Evolutionary conservation across 179 eudicot genomes (phyloP), one percentile per base, ranked within the genome.

Genomic region (Silene coronaria): DNA sequence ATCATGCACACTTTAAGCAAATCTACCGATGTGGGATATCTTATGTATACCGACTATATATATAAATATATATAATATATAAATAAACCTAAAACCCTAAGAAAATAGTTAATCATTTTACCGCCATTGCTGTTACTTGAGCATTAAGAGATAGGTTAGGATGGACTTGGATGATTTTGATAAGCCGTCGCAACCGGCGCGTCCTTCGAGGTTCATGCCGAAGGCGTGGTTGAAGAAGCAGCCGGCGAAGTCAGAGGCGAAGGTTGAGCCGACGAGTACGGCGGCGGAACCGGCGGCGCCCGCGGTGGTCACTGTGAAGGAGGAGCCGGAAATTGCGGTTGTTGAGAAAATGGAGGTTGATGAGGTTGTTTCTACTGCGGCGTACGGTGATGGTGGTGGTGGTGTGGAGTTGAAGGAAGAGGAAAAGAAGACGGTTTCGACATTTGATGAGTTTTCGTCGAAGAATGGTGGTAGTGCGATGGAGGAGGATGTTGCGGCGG

Each of bases 81-180:
- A 34, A 5, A 38, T 0, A 34, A 2, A 0, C 0, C 34, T 3
- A 67, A n/a, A 65, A 75, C 53, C 64, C 77, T 71, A 71, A 27
- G 4, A 62, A 62, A 11, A 11, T 2, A 71, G 10, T 53, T 74
- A 66, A 2, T 6, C 22, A 53, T 12, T 74, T 21, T 16, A 6
- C 45, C 32, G 27, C 55, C 60, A 34, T 45, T 51, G n/a, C 12
- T 45, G 23, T 38, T 38, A 13, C 30, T 65, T 38, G 21, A 48
- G 55, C 14, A 4, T 42, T 42, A 11, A 42, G 48, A 51, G 57
- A 51, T 42, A 4, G 10, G 32, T n/a, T 14, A 42, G 2, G n/a
- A 86, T 91, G 90, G 95, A 91, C 66, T 73, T 89, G 22, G 90
- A 88, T 53, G 92, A 86, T 55, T 48, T 87, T 1, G 91, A 87